Base-by-base conservation (phyloP, 495 filamentous ascomycete species). In the Talaromyces stipitatus region DNA sequence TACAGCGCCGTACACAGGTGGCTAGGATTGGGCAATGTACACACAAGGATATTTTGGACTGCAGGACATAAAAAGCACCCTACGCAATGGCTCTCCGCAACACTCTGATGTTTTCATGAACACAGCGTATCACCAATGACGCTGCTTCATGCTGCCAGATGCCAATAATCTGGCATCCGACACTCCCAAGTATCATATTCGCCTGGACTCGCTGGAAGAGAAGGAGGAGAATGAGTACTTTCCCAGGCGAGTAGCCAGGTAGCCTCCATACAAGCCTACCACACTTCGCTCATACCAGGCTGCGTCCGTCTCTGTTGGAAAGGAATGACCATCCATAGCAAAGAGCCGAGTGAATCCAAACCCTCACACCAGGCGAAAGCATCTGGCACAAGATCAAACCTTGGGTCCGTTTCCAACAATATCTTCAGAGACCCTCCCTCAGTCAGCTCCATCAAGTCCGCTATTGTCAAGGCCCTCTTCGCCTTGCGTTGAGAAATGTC, bases 281-380 rank as follows among this genome's bases (percentile, higher is more conserved):
- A 55, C 23, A 45, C 38, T 26, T 55, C 54, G 20, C 26, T 45
- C 54, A 55, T 55, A 20, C 54, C 54, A 28, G 38, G 20, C 11
- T 14, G 32, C 22, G 23, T 11, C n/a, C 54, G 20, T 30, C 38
- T 38, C 10, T 55, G 33, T 22, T 55, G 54, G 23, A 45, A 55
- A 7, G 54, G 54, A 12, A 55, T 41, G 7, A 27, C 36, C 36
- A 30, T 55, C 54, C 54, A 55, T 2, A 55, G 38, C 14, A 55
- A 12, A 20, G 54, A 55, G 24, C 54, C 54, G 9, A 55, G 26
- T 9, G 54, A 55, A 45, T 55, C 54, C 33, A 55, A 28, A 5
- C 38, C n/a, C 16, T 55, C 54, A 46, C 54, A 55, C 54, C 54
- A 55, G 18, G 18, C 16, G 29, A 45, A 33, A 18, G 23, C 22